A percentile compares a stretch with the other conserved stretches of the same genome.
These are phyloP conservation scores for Curvularia eragrostidis DNA, from an alignment of 2,329 filamentous ascomycete species.

Conservation along the genomic window DNA sequence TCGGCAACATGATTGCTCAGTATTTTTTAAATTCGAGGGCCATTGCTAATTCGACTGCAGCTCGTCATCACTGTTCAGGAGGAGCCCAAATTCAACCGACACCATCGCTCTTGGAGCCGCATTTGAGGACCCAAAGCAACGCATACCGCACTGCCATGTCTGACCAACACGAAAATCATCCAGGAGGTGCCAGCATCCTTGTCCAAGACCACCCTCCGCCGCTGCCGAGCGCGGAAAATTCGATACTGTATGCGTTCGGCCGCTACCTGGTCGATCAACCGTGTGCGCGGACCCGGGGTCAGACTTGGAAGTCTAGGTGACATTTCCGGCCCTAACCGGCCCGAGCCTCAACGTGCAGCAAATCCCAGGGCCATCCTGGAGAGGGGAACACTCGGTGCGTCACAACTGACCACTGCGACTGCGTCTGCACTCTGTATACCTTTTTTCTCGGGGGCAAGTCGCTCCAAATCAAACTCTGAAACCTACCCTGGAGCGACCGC, in stretches of 20 bases:
- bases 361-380: constrained; percentile 24
- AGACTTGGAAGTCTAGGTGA: constrained; percentile 26
- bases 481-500: constrained; percentile 1
- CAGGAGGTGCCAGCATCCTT: constrained; percentile 22
- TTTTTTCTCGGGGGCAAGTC: neutral
- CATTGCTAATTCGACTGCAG: constrained; percentile 35
- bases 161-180: constrained; percentile 19
- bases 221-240: constrained; percentile 29
- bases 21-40: constrained; percentile 22
- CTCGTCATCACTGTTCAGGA: constrained; percentile 22
- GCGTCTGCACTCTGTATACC: constrained; percentile 14
- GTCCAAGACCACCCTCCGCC: constrained; percentile 16
- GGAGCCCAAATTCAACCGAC: constrained; percentile 39
- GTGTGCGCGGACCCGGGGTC: constrained; percentile 25
- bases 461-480: constrained; percentile 9
- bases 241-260: constrained; percentile 26
- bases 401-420: constrained; percentile 20
- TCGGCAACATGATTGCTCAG: constrained; percentile 32
- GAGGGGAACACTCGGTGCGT: constrained; percentile 7
- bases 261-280: constrained; percentile 42
- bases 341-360: constrained; percentile 39
- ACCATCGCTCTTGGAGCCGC: constrained; percentile 16
- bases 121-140: constrained; percentile 15
- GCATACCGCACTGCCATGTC: constrained; percentile 16
- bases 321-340: constrained; percentile 40